Evolutionary conservation across 768 basidiomycete genomes (phyloP), one percentile per base, ranked within the genome.

Genomic region (Mycena floridula): DNA sequence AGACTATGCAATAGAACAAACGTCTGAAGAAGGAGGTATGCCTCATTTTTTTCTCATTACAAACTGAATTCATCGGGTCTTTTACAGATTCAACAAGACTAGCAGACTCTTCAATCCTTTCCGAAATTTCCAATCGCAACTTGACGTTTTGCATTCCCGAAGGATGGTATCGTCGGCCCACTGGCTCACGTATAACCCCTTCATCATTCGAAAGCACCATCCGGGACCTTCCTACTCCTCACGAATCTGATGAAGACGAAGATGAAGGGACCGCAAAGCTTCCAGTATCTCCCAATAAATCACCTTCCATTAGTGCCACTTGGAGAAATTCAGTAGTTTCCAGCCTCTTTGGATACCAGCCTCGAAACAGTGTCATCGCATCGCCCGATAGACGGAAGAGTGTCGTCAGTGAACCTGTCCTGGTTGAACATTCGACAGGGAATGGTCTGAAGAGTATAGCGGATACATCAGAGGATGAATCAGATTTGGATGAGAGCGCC

Each of bases 141-240:
- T 77, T 85, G 55, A 70, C 73, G 22, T 74, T 89, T 44, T 85
- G 81, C 49, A 77, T 91, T 7, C 85, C 85, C 2, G 85, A 85
- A 43, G 82, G 84, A 55, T 90, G 83, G 89, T 90, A 79, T 60
- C 78, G 80, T 45, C 76, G 85, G 15, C 77, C 80, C 16, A 84
- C 75, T 28, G 54, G 70, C 2, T 77, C 79, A 2, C 61, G 64
- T 12, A 57, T 68, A 20, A 74, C 76, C 0, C 42, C 65, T 7
- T 70, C 70, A 25, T 74, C 77, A 3, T 80, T 79, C 2, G 71
- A 80, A 24, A 62, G 68, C 21, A 77, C 77, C 0, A 63, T 79
- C 37, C 66, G 65, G 37, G 68, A 67, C 7, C 61, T 80, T 3
- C 72, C 67, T 15, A 70, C 74, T 3, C 56, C 78, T 35, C 66